A percentile compares a stretch with the other conserved stretches of the same genome.
phyloP scores from a whole-genome alignment of 2,329 filamentous ascomycete genomes.

The Didymella segeticola region DNA sequence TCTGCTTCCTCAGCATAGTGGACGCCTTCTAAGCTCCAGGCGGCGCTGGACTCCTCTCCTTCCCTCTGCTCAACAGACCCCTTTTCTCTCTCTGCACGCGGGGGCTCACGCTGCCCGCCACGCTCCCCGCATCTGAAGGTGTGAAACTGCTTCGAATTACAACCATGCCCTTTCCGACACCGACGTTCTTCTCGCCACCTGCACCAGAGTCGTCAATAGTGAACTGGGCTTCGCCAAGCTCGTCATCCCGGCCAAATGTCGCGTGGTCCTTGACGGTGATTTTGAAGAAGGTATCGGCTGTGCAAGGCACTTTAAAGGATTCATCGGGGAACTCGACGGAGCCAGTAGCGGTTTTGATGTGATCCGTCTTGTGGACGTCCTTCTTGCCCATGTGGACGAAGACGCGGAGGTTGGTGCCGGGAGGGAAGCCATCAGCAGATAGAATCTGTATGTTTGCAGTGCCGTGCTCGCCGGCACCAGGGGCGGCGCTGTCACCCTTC shows the following conservation, averaged over 20 bases:
- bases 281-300: slow-evolving; percentile 85
- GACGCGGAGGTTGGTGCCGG: slow-evolving; percentile 79
- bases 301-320: slow-evolving; percentile 77
- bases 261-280: slow-evolving; percentile 84
- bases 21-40: slow-evolving; percentile 8
- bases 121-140: slow-evolving; percentile 50
- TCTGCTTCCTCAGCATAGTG: not conserved
- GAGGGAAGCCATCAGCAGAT: slow-evolving; percentile 78
- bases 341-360: slow-evolving; percentile 75
- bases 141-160: slow-evolving; percentile 76
- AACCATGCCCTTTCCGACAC: slow-evolving; percentile 75
- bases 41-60: slow-evolving; percentile 28
- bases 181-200: slow-evolving; percentile 73
- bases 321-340: slow-evolving; percentile 65
- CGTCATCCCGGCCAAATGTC: slow-evolving; percentile 82
- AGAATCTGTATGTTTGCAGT: slow-evolving; percentile 82
- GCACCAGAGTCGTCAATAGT: slow-evolving; percentile 84
- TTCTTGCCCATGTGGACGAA: slow-evolving; percentile 72
- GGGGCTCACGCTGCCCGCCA: slow-evolving; percentile 43
- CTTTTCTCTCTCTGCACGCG: slow-evolving; percentile 40
- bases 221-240: slow-evolving; percentile 85
- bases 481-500: slow-evolving; percentile 43
- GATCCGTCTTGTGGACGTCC: slow-evolving; percentile 89
- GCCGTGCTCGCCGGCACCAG: slow-evolving; percentile 68
- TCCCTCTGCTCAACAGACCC: slow-evolving; percentile 56